phyloP scores from a whole-genome alignment of 1,284 basidiomycete genomes.

The Blastosporella zonata region DNA sequence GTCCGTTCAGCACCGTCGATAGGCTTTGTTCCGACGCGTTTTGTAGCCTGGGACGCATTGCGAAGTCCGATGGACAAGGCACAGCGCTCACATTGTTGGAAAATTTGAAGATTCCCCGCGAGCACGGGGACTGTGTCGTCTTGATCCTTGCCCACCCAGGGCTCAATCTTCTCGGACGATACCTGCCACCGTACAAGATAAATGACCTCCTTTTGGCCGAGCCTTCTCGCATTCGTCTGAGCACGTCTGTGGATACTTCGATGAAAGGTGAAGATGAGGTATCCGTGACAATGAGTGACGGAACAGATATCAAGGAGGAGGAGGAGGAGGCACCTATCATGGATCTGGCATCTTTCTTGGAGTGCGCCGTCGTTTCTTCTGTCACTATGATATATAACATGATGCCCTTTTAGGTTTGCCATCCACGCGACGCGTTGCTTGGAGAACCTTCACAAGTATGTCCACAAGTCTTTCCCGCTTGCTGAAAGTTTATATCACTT shows the following conservation, averaged over 20 bases:
- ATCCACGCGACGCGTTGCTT: slow-evolving; percentile 70
- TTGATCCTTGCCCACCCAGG: slow-evolving; percentile 65
- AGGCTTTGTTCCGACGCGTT: slow-evolving; percentile 2
- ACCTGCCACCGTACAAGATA: slow-evolving; percentile 63
- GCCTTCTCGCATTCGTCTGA: slow-evolving; percentile 38
- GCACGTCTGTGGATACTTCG: slow-evolving; percentile 47
- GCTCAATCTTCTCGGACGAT: slow-evolving; percentile 60
- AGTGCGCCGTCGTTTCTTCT: slow-evolving; percentile 38
- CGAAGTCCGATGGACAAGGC: slow-evolving; percentile 48
- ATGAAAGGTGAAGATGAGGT: slow-evolving; percentile 40
- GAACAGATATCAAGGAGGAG: slow-evolving; percentile 51
- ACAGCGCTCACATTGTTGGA: slow-evolving; percentile 58
- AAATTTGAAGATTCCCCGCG: slow-evolving; percentile 59
- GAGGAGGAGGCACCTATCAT: slow-evolving; percentile 46
- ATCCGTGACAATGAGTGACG: slow-evolving; percentile 26
- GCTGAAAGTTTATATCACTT: slow-evolving; percentile 11
- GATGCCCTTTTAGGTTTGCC: slow-evolving; percentile 47
- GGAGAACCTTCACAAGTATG: slow-evolving; percentile 60
- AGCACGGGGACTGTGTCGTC: slow-evolving; percentile 63
- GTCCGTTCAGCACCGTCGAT: slow-evolving; percentile 1
- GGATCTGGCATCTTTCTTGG: slow-evolving; percentile 71
- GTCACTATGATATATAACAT: background rate
- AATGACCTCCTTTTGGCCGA: slow-evolving; percentile 67
- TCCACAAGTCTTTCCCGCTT: slow-evolving; percentile 6
- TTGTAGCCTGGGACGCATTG: slow-evolving; percentile 52